These are phyloP conservation scores for Chrysoporthe deuterocubensis DNA, from an alignment of 2,329 filamentous ascomycete genomes.

Conservation along the genomic window DNA sequence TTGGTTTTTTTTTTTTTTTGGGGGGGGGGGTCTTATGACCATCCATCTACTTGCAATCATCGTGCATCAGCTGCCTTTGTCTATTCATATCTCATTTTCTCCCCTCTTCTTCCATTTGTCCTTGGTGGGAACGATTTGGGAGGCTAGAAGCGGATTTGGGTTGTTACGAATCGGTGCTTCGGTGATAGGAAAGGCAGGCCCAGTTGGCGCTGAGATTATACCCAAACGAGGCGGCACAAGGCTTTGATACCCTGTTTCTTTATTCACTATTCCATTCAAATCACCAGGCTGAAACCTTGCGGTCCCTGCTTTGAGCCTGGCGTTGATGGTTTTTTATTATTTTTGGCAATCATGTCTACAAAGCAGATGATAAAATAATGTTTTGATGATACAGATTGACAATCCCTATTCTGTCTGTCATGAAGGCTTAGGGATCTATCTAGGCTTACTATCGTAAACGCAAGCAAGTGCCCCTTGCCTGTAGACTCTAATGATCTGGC, in stretches of 20 bases:
- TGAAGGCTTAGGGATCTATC: background rate
- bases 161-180: background rate
- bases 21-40: background rate
- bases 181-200: background rate
- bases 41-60: background rate
- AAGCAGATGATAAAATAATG: conserved; percentile 22
- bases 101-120: background rate
- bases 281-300: conserved; percentile 19
- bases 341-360: conserved; percentile 6
- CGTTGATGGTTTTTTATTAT: background rate
- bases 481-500: background rate
- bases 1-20: too few species aligned
- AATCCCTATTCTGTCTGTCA: background rate
- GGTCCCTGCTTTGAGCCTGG: background rate
- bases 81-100: background rate
- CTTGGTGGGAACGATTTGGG: background rate
- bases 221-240: conserved; percentile 7
- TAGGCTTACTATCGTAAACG: background rate
- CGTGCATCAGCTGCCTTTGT: background rate
- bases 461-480: background rate
- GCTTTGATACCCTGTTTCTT: conserved; percentile 28
- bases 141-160: background rate
- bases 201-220: conserved; percentile 11
- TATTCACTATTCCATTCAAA: conserved; percentile 11
- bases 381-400: conserved; percentile 15